Evolutionary conservation across 192 early-diverging fungal genomes (phyloP), one percentile per base, ranked within the genome.

Genomic region (Entophlyctis helioformis): DNA sequence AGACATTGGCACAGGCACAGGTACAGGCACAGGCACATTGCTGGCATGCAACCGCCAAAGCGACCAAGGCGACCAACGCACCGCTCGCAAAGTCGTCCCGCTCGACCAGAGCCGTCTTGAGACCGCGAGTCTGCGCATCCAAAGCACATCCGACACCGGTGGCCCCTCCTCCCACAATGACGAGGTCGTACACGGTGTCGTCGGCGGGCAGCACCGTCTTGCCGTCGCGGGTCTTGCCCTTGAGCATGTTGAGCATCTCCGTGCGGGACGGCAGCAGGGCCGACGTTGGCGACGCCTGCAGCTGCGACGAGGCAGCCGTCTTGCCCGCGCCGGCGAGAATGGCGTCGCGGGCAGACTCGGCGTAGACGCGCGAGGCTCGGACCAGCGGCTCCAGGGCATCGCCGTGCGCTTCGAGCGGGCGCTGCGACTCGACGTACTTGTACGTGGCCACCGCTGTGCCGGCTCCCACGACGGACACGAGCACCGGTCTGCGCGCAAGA

Each of bases 151-250:
- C 93, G 15, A 83, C 73, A 22, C 91, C 91, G 1, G 91, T 93
- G n/a, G 93, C 93, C 15, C 93, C 93, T 26, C 88, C 93, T 54
- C 93, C 93, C 34, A 91, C 83, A 42, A 97, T 75, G 25, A 97
- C 64, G 20, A 97, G 51, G 60, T 97, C 93, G 53, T 83, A 97
- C 23, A 57, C 57, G 12, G 15, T 29, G 16, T 47, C 35, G 19
- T 31, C 29, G 29, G 6, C 29, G 4, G 6, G 6, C 6, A 11
- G 4, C 29, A 31, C 29, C 4, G 29, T 11, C 6, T 31, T n/a
- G n/a, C 29, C 4, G 29, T 31, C 29, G 29, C 43, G 11, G 32
- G 32, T n/a, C 20, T 39, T 2, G 38, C 54, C 54, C 55, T 57
- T 57, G 23, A 57, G 43, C 9, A 33, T 32, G 25, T 36, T 33